Base-by-base conservation (phyloP, 768 basidiomycete genomes). In the Tricholoma sp. region DNA sequence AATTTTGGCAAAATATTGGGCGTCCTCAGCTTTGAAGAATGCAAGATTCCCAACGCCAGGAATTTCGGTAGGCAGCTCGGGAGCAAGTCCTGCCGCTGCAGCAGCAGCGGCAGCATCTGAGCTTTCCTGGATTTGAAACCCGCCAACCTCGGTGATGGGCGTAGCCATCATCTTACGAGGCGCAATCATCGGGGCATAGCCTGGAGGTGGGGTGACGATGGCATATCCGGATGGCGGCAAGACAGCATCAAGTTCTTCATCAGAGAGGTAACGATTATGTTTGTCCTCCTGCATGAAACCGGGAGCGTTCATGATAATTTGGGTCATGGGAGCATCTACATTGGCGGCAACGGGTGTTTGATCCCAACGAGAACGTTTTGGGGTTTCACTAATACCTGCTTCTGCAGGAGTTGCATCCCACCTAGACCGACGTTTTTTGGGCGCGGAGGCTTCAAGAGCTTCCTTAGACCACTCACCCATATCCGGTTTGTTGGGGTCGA, bases 11-110 rank as follows among this genome's bases (percentile, higher is more conserved):
- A 99, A 98, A 73, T 98, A 99, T 69, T 95, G 89, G 1, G 95
- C 94, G 63, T 99, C 97, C 74, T 99, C 97, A 0, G 92, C 82
- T 72, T 99, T 99, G 83, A 99, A 94, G 78, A 99, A 98, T 5
- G 95, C 93, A 47, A 99, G 82, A 62, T 88, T 93, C 31, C 97
- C 97, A 45, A 99, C 95, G 29, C 97, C 97, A 24, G 95, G 94
- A 61, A 99, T 98, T 69, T 99, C 96, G 3, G 96, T 98, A 7
- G 95, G 95, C 6, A 96, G 73, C 64, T 99, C 96, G 5, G 91
- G 90, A 19, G 90, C 91, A 50, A 96, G 86, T 49, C 95, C 94
- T 0, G 94, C 91, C 0, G 93, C 94, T 0, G 93, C 94, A 0
- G 92, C 91, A 0, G 83, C 79, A 6, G 93, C 89, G 19, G 90